phyloP scores from a whole-genome alignment of 176 grass and related monocot genomes.

The Oryza australiensis region DNA sequence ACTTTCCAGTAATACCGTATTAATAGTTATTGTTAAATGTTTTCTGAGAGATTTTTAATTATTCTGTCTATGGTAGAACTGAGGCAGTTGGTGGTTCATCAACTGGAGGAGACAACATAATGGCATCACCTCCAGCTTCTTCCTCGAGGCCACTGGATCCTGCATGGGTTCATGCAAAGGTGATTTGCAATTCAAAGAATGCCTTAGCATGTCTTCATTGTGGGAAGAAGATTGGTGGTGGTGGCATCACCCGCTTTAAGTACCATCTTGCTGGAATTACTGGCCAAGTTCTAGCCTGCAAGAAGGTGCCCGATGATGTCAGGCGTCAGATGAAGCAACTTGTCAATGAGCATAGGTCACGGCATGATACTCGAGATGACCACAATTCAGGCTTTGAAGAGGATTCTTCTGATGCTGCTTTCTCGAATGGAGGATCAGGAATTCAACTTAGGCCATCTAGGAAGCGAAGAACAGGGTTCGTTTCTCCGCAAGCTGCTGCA shows the following conservation, averaged over 20 bases:
- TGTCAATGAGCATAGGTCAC: background rate
- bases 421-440: conserved; percentile 10
- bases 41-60: background rate
- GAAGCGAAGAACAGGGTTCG: conserved; percentile 39
- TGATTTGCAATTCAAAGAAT: conserved; percentile 25
- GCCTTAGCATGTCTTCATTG: conserved; percentile 51
- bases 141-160: conserved; percentile 40
- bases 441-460: conserved; percentile 31
- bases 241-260: conserved; percentile 55
- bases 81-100: background rate
- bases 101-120: conserved; percentile 5
- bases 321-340: conserved; percentile 43
- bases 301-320: conserved; percentile 51
- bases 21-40: too few relatives aligned
- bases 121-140: conserved; percentile 36
- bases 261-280: conserved; percentile 62
- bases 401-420: conserved; percentile 22
- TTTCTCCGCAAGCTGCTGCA: conserved; percentile 11
- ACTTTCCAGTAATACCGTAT: too few relatives aligned
- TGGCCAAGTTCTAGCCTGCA: conserved; percentile 51
- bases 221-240: conserved; percentile 42
- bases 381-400: background rate
- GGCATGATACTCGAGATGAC: conserved; percentile 6
- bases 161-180: conserved; percentile 61
- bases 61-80: background rate